Conservation (phyloP, 768 basidiomycete genomes). For the Leucocoprinus leucothites region DNA sequence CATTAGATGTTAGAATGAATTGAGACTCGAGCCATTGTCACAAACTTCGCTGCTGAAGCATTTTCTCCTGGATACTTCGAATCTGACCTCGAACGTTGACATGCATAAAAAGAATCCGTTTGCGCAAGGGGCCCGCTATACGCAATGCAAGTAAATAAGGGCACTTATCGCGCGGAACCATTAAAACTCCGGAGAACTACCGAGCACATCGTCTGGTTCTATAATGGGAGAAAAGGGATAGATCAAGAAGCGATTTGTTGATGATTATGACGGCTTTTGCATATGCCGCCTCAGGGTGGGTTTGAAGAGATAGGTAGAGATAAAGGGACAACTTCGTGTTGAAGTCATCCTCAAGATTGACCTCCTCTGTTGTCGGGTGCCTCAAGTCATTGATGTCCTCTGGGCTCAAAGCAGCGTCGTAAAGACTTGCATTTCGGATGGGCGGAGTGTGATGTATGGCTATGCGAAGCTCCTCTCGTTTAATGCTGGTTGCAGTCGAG, state of each 20-base stretch:
- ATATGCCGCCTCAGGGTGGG: conserved; percentile 12
- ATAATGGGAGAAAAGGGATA: not conserved
- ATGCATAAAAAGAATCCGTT: too few species aligned
- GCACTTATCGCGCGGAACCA: too few species aligned
- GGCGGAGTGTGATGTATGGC: not conserved
- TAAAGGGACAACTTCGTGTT: conserved; percentile 8
- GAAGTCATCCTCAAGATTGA: conserved; percentile 13
- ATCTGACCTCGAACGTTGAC: too few species aligned
- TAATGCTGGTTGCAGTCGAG: not conserved
- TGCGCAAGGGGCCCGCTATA: too few species aligned
- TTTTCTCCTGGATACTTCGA: too few species aligned
- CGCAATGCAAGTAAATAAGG: too few species aligned
- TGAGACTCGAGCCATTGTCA: too few species aligned
- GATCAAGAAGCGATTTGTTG: not conserved
- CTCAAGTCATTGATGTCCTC: conserved; percentile 21
- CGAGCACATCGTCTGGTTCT: too few species aligned
- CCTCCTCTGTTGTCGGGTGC: conserved; percentile 15
- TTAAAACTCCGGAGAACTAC: too few species aligned
- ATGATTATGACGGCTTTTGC: conserved; percentile 1
- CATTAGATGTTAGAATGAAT: too few species aligned
- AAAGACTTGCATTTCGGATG: conserved; percentile 20
- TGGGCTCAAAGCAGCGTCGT: conserved; percentile 19
- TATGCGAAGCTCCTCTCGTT: not conserved
- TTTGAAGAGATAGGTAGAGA: conserved; percentile 8
- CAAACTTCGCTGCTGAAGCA: too few species aligned